These are phyloP conservation scores for Pseudozyma tsukubaensis DNA, from an alignment of 1,284 basidiomycete genomes.

Conservation along the genomic window DNA sequence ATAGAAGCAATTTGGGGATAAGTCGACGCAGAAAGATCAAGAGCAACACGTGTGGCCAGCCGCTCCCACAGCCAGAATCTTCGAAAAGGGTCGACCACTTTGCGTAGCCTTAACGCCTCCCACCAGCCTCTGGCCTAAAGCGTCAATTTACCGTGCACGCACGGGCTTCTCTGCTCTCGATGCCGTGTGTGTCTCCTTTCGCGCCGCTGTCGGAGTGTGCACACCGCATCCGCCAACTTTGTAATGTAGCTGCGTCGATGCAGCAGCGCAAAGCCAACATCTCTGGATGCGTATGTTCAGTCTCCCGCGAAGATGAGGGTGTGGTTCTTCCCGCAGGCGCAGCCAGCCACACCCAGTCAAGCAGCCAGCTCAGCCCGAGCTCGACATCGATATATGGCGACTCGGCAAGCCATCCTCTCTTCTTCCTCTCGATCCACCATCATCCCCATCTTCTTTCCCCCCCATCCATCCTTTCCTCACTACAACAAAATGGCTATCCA, in stretches of 20 bases:
- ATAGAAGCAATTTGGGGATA: constrained; percentile 23
- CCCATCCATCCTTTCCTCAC: constrained; percentile 6
- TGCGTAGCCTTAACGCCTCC: not conserved
- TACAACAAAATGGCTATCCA: constrained; percentile 58
- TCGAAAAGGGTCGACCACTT: not conserved
- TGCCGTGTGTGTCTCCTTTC: not conserved
- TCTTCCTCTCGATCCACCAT: constrained; percentile 17
- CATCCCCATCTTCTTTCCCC: constrained; percentile 3
- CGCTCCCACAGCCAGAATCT: not conserved
- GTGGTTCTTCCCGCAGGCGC: not conserved
- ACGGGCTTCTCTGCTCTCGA: constrained; percentile 20
- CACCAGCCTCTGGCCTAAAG: not conserved
- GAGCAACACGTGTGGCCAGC: not conserved
- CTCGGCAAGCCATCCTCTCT: constrained; percentile 10
- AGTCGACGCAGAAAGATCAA: constrained; percentile 16
- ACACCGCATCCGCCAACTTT: too few species aligned
- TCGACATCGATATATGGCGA: constrained; percentile 17
- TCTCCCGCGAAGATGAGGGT: not conserved
- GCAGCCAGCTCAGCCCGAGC: not conserved
- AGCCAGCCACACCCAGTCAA: constrained; percentile 3
- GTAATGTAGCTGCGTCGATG: too few species aligned
- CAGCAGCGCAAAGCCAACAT: constrained; percentile 23
- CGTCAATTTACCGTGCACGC: constrained; percentile 6
- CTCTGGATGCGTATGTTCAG: not conserved
- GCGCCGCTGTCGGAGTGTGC: too few species aligned